phyloP scores from a whole-genome alignment of 2,329 filamentous ascomycete species.

The Microdochium trichocladiopsis region DNA sequence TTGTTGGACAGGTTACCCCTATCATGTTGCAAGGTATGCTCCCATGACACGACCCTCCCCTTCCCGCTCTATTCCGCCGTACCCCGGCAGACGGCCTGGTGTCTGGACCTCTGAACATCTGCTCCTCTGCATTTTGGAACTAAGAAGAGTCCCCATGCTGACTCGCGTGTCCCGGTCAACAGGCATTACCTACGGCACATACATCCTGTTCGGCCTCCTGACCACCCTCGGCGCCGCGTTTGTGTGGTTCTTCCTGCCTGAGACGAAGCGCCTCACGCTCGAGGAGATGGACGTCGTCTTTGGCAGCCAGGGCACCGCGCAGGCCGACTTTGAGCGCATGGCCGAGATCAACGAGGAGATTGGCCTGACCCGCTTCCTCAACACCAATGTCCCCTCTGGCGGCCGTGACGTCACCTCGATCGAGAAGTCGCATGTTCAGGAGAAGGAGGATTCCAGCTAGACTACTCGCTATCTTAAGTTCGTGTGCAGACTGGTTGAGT shows the following conservation, averaged over 20 bases:
- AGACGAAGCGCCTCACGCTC: conserved; percentile 56
- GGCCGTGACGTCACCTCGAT: too few species aligned
- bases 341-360: conserved; percentile 43
- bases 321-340: conserved; percentile 64
- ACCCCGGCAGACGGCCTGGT: neutral
- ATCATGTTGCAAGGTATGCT: conserved; percentile 47
- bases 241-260: conserved; percentile 57
- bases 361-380: neutral
- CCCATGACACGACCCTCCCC: too few species aligned
- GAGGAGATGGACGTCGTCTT: conserved; percentile 66
- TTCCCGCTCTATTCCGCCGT: neutral
- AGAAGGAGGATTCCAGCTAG: too few species aligned
- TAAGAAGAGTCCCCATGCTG: neutral
- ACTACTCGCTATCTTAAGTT: too few species aligned
- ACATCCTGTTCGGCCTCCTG: conserved; percentile 62
- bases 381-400: neutral
- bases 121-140: too few species aligned
- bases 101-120: too few species aligned
- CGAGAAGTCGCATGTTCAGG: too few species aligned
- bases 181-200: conserved; percentile 60
- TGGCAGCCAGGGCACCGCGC: conserved; percentile 57
- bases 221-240: conserved; percentile 55
- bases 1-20: conserved; percentile 64
- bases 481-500: too few species aligned
- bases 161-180: neutral